Base-by-base conservation (phyloP, 2,329 filamentous ascomycete genomes). In the Colletotrichum acutatum region DNA sequence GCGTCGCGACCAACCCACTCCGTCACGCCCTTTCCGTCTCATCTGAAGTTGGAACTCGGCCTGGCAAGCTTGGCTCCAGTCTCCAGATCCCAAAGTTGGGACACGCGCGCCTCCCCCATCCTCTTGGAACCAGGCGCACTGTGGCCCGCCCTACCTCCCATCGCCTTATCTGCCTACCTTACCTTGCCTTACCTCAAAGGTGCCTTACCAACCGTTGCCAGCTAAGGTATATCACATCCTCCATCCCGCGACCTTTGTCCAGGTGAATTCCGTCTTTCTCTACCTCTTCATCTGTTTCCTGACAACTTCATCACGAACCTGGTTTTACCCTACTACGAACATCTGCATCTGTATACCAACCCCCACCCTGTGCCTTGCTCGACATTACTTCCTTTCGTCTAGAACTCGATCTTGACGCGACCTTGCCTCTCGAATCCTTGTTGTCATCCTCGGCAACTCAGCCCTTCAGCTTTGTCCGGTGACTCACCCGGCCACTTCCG, bases 401-500 rank as follows among this genome's bases (percentile, higher is more conserved):
- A n/a, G 32, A 22, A n/a, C 42, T 49, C 19, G 42, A 49, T 34
- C 46, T 32, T 37, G 5, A 26, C 28, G 46, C 28, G 11, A 12
- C 32, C 32, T 34, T 34, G 9, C 32, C 1, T 34, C 8, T 9
- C 34, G 5, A n/a, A 19, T n/a, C n/a, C 8, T 54, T 16, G 61
- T 28, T 32, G 22, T 26, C 22, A 37, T 64, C 46, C 61, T 54
- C 61, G 62, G 49, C 30, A 26, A 57, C 46, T 53, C 52, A 24
- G 28, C 26, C 28, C 37, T 32, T 65, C 52, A 32, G 32, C 53
- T 22, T 56, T 28, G 65, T 28, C 58, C 42, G 66, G 70, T 69
- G 70, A 72, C 70, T 72, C 70, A 72, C 70, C 59, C 66, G 70
- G 66, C 59, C 59, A 59, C 53, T 69, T 59, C 59, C 66, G 26